A percentile compares a stretch with the other conserved stretches of the same genome.
These are phyloP conservation scores for Astrothelium macrocarpum DNA, from an alignment of 495 filamentous ascomycete species.

Conservation along the genomic window DNA sequence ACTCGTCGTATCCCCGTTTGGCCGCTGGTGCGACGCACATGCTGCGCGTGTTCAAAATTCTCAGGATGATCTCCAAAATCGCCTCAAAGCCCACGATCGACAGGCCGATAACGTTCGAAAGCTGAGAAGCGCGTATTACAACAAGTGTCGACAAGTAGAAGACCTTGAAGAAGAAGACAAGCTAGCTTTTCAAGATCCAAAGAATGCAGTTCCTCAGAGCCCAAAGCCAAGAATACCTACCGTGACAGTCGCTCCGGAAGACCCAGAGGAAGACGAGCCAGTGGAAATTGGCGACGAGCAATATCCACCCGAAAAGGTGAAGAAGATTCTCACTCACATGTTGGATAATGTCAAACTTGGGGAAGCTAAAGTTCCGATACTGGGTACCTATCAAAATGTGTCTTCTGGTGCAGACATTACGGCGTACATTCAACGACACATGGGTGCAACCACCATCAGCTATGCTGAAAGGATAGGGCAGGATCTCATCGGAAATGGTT, in stretches of 20 bases:
- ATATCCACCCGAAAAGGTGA: constrained; percentile 74
- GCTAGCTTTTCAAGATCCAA: constrained; percentile 83
- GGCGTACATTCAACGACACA: constrained; percentile 82
- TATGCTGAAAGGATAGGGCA: constrained; percentile 91
- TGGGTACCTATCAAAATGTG: constrained; percentile 89
- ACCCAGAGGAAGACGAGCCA: constrained; percentile 59
- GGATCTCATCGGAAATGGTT: constrained; percentile 78
- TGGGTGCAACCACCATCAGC: constrained; percentile 71
- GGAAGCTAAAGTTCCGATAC: constrained; percentile 87
- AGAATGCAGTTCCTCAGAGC: constrained; percentile 45
- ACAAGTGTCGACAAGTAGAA: constrained; percentile 92
- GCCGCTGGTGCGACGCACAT: constrained; percentile 91
- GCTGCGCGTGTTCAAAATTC: constrained; percentile 83
- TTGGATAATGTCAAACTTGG: constrained; percentile 74
- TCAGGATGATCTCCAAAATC: constrained; percentile 79
- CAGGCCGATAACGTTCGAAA: constrained; percentile 86
- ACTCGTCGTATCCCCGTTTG: constrained; percentile 85
- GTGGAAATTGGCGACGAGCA: constrained; percentile 83
- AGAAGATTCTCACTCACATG: constrained; percentile 82
- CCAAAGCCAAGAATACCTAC: constrained; percentile 41
- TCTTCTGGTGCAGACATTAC: constrained; percentile 86
- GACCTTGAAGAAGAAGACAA: constrained; percentile 98
- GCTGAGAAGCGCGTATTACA: constrained; percentile 91
- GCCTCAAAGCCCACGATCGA: constrained; percentile 86
- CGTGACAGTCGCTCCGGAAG: constrained; percentile 45